These are phyloP conservation scores for Monosporascus sp. DNA, from an alignment of 2,329 filamentous ascomycete species.

Conservation along the genomic window DNA sequence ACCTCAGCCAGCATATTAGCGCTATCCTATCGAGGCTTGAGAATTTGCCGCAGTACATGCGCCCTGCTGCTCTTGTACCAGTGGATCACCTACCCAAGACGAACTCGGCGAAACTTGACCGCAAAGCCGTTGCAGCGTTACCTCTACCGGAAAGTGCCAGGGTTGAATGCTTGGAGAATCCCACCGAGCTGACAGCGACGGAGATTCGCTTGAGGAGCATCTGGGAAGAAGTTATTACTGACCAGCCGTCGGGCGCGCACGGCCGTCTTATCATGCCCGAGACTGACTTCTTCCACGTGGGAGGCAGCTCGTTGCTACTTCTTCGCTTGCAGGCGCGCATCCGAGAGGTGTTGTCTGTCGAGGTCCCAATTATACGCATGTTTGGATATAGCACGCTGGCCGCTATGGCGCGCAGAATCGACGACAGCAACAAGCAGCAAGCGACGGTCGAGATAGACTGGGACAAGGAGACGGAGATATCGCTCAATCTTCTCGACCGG, in stretches of 20 bases:
- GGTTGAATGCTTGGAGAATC: neutral
- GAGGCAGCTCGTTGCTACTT: constrained; percentile 36
- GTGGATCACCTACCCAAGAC: constrained; percentile 23
- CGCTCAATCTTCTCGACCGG: neutral
- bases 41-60: constrained; percentile 28
- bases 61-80: constrained; percentile 19
- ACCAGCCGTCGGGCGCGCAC: neutral
- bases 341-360: constrained; percentile 23
- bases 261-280: neutral
- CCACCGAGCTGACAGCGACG: neutral
- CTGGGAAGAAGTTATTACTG: constrained; percentile 3
- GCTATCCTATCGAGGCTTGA: constrained; percentile 8
- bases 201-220: neutral
- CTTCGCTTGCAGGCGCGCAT: constrained; percentile 33
- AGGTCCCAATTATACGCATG: constrained; percentile 30
- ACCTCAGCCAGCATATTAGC: constrained; percentile 3
- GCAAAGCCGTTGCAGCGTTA: constrained; percentile 17
- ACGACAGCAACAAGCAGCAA: constrained; percentile 1
- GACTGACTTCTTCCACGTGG: constrained; percentile 36
- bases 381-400: constrained; percentile 32
- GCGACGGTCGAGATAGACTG: constrained; percentile 27
- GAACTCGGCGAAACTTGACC: constrained; percentile 26
- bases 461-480: constrained; percentile 29
- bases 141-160: constrained; percentile 15
- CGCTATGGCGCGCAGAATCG: constrained; percentile 31